These are phyloP conservation scores for Apocynum venetum DNA, from an alignment of 257 asterid species.

Conservation along the genomic window DNA sequence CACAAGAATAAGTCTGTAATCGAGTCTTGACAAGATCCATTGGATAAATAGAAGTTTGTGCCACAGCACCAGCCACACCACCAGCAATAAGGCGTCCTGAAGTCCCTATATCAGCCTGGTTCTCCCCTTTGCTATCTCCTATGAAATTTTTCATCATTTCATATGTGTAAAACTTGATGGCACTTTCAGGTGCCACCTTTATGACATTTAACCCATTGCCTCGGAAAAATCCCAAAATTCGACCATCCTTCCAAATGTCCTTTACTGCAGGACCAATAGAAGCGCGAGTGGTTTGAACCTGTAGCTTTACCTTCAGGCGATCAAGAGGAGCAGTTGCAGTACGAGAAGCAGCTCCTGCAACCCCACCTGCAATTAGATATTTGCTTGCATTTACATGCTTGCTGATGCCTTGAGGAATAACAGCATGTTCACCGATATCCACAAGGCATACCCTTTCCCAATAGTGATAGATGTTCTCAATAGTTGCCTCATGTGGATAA, in stretches of 20 bases:
- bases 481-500: conserved; percentile 92
- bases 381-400: conserved; percentile 77
- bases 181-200: conserved; percentile 99
- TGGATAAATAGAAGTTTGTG: conserved; percentile 91
- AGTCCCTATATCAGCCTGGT: conserved; percentile 61
- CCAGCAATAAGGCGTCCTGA: conserved; percentile 74
- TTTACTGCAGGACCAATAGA: conserved; percentile 57
- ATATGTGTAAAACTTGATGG: conserved; percentile 82
- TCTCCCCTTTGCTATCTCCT: conserved; percentile 41
- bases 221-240: conserved; percentile 64
- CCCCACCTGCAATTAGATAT: conserved; percentile 91
- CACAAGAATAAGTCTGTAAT: conserved; percentile 71
- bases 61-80: conserved; percentile 98
- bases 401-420: conserved; percentile 92
- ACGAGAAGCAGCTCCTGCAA: conserved; percentile 98
- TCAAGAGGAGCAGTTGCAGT: conserved; percentile 96
- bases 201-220: conserved; percentile 90
- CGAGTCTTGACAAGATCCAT: conserved; percentile 98
- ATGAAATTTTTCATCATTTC: conserved; percentile 68
- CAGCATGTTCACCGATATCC: conserved; percentile 94
- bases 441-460: conserved; percentile 94
- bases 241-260: conserved; percentile 72
- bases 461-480: conserved; percentile 82
- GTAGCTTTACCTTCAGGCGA: conserved; percentile 80
- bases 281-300: conserved; percentile 83